A percentile compares a stretch with the other conserved stretches of the same genome.
These are phyloP conservation scores for Sporothrix variecibatus DNA, from an alignment of 2,329 filamentous ascomycete species.

Conservation along the genomic window DNA sequence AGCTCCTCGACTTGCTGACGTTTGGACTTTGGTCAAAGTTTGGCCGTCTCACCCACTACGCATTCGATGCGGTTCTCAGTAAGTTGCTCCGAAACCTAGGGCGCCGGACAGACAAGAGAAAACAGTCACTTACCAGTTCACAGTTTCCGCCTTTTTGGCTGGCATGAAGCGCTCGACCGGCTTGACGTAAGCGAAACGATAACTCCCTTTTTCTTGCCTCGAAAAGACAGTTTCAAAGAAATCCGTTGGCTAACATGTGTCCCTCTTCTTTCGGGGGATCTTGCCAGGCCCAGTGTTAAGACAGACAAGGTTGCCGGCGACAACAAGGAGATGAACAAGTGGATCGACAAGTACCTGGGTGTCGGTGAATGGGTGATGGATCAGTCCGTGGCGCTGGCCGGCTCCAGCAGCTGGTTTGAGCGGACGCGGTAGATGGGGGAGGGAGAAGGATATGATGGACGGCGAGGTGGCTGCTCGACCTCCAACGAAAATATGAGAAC, in stretches of 20 bases:
- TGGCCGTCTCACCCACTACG: conserved; percentile 90
- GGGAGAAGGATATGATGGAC: background rate
- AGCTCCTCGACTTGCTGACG: conserved; percentile 68
- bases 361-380: conserved; percentile 99
- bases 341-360: conserved; percentile 91
- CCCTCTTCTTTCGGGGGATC: conserved; percentile 41
- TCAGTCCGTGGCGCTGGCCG: conserved; percentile 88
- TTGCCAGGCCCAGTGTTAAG: conserved; percentile 74
- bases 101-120: background rate
- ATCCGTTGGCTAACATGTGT: conserved; percentile 46
- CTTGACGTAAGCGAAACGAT: conserved; percentile 75
- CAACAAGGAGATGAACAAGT: conserved; percentile 79
- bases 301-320: conserved; percentile 78
- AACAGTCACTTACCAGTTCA: background rate
- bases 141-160: conserved; percentile 93
- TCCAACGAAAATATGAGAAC: background rate
- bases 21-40: conserved; percentile 76
- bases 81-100: conserved; percentile 43
- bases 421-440: conserved; percentile 64
- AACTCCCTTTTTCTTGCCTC: background rate
- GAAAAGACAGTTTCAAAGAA: background rate
- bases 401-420: conserved; percentile 87
- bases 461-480: background rate
- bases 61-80: conserved; percentile 93
- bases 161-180: conserved; percentile 97